Evolutionary conservation across 345 rosid genomes (phyloP), one percentile per base, ranked within the genome.

Genomic region (Trapa bicornis): DNA sequence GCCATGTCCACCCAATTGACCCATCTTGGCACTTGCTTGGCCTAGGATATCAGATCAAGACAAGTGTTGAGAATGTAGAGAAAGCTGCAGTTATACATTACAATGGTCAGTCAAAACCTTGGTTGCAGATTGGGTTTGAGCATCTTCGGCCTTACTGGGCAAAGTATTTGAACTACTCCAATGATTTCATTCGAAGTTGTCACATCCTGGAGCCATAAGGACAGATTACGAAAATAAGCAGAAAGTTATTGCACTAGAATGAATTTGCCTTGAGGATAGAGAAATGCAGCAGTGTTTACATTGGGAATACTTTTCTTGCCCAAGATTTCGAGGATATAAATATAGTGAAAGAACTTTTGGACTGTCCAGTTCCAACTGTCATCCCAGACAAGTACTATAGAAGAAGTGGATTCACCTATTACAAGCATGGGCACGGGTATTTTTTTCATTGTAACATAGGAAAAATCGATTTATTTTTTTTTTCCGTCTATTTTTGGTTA

Each of bases 1-100:
- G 94, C 58, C 92, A 89, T 53, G 83, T 95, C 64, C 96, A 83
- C 64, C 85, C 92, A 52, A 85, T 95, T 54, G 96, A 95, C 70
- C 89, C 96, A 36, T 80, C 84, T 41, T 95, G 99, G 99, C 99
- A 95, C 76, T 81, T 95, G 98, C 98, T 95, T 61, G 99, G 99
- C 45, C 80, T 95, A 83, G 99, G 98, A 9, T 95, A 95, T 73
- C 99, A 95, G 84, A 83, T 78, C 64, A 85, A 83, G 69, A 95
- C 94, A 67, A 80, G 74, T 60, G 67, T 82, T 37, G 96, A 89
- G 72, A 80, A 69, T 65, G 89, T 85, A 50, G 83, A 80, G 75
- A 83, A 81, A 76, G 97, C 99, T 73, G 98, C 98, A 17, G 99
- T 95, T 60, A 89, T 95, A 64, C 99, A 95, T 80, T 95, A 95